Conservation (phyloP, 2,329 filamentous ascomycete species). For the Apiospora koreana region DNA sequence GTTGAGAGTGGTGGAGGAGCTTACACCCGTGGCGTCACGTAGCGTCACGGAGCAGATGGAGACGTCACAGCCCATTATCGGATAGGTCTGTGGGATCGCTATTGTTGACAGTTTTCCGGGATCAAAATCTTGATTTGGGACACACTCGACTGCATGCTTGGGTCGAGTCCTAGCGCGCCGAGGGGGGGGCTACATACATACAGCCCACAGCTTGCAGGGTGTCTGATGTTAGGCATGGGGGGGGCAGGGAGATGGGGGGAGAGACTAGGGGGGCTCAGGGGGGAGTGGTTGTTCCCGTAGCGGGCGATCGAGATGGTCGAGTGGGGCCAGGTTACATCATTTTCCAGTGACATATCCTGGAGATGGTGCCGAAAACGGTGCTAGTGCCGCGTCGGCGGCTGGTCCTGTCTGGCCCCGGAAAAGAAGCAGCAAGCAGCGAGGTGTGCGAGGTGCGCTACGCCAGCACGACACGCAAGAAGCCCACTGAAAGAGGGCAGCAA, state of each 20-base stretch:
- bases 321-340: slow-evolving; percentile 5
- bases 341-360: slow-evolving; percentile 1
- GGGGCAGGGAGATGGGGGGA: background rate
- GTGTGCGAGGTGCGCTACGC: background rate
- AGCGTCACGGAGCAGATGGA: slow-evolving; percentile 1
- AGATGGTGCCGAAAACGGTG: background rate
- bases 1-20: background rate
- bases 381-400: background rate
- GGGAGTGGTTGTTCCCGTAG: background rate
- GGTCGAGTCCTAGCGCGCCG: background rate
- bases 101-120: background rate
- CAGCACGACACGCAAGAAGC: slow-evolving; percentile 3
- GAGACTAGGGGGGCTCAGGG: background rate
- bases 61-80: slow-evolving; percentile 3
- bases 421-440: background rate
- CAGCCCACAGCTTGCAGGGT: no score
- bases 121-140: slow-evolving; percentile 6
- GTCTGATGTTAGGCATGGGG: no score
- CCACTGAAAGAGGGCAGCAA: background rate
- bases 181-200: background rate
- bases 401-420: background rate
- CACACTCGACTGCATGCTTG: background rate
- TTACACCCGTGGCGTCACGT: slow-evolving; percentile 2
- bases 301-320: slow-evolving; percentile 3
- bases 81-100: background rate